Evolutionary conservation across 495 filamentous ascomycete species (phyloP), one percentile per base, ranked within the genome.

Genomic region (Penicillium parvum): DNA sequence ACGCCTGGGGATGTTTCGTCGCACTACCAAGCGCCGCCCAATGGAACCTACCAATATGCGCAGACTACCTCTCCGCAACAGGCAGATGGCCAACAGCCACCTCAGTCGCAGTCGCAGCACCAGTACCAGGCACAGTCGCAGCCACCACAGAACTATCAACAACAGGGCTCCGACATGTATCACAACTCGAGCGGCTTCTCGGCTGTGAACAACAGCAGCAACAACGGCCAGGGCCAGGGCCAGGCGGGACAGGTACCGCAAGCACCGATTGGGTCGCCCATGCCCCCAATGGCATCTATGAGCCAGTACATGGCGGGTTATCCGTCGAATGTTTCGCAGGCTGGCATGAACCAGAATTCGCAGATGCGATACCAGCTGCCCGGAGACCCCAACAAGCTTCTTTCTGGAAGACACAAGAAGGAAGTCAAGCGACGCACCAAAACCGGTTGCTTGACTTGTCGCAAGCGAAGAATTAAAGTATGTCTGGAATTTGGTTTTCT

Each of bases 401-500:
- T 95, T 67, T 83, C 83, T 20, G 82, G 85, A 23, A 77, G 90
- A 49, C 88, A 94, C 66, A 97, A 96, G 72, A 96, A 97, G 77
- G 92, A 98, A 71, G 95, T 98, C 64, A 97, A 98, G 75, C 82
- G 92, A 55, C 80, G 92, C 55, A 98, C 92, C 29, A 98, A 98
- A 74, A 96, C 92, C 4, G 92, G 92, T 10, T 98, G 92, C 66
- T 68, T 97, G 65, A 98, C 92, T 23, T 98, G 92, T 75, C 82
- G 92, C 49, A 96, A 96, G 65, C 82, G 92, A 56, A 78, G 92
- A 66, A 97, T 98, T 71, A 98, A 98, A 90, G 92, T 96, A 77
- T 60, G 85, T 81, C 14, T 58, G 61, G 57, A 52, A 52, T 62
- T 59, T 53, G 50, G 49, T 57, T 64, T 68, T n/a, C n/a, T 54